Base-by-base conservation (phyloP, 228 moss, liverwort and hornwort genomes). In the Sphagnum magellanicum region DNA sequence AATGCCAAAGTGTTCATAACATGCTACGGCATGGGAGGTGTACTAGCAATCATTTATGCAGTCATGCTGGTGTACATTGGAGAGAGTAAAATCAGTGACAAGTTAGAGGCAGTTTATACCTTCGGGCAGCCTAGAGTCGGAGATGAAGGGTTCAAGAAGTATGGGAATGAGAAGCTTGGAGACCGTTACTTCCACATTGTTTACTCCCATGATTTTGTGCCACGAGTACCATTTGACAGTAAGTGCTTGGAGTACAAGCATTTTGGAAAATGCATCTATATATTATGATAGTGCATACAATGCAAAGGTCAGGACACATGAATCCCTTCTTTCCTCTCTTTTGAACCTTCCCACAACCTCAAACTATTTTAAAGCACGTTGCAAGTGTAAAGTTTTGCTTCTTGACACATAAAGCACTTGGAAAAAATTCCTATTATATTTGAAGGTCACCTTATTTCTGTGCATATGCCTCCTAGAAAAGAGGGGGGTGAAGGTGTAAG, bases 71-170 rank as follows among this genome's bases (percentile, higher is more conserved):
- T 77, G 16, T 83, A 65, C 67, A 79, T 79, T 5, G 83, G 77
- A 7, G 85, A 87, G 32, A 60, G 65, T 0, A 68, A 67, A 12
- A 6, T 88, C 0, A 74, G 70, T 0, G 68, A 72, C 48, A 85
- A 81, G 70, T 51, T 91, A 0, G 81, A 15, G 8, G 85, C 87
- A 0, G 67, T 91, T 51, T 91, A 94, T 69, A 87, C 93, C 0
- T 85, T 94, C 65, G 91, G 87, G 6, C 87, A 94, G 63, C 93
- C 93, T 8, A 75, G 93, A 4, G 78, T 91, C 0, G 89, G 93
- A 0, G 87, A 85, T 51, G 0, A 53, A 5, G 32, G 66, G 11
- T 91, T 85, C 49, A 74, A 74, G 0, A 4, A 61, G 0, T 91
- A 75, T 70, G 82, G 82, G 11, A 0, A 10, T 0, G 0, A 13